These are phyloP conservation scores for Glycine latifolia DNA, from an alignment of 306 rosid species.

Conservation along the genomic window DNA sequence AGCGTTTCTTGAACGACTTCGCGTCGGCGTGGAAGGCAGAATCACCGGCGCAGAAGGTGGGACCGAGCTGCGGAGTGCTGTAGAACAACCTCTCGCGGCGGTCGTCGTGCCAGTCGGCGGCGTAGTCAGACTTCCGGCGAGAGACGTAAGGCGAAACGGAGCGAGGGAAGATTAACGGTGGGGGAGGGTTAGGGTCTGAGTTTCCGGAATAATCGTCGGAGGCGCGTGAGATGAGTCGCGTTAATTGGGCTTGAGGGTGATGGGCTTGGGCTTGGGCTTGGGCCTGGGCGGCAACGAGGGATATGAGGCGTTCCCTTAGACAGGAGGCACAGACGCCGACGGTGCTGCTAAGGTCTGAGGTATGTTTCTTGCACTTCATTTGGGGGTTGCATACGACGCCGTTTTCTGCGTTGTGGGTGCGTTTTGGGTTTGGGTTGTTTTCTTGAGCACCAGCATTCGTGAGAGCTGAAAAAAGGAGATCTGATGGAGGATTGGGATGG, in stretches of 20 bases:
- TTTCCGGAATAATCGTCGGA: slow-evolving; percentile 51
- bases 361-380: slow-evolving; percentile 92
- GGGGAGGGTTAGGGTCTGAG: slow-evolving; percentile 56
- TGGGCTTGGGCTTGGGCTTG: slow-evolving; percentile 50
- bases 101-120: slow-evolving; percentile 46
- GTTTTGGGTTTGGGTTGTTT: not conserved
- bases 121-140: slow-evolving; percentile 74
- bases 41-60: slow-evolving; percentile 44
- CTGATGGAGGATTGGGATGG: slow-evolving; percentile 49
- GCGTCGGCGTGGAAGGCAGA: slow-evolving; percentile 1
- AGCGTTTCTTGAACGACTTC: slow-evolving; percentile 58
- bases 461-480: slow-evolving; percentile 28
- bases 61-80: slow-evolving; percentile 90
- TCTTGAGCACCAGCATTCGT: slow-evolving; percentile 18
- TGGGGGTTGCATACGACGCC: slow-evolving; percentile 31
- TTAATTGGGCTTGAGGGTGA: slow-evolving; percentile 54
- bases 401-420: not conserved
- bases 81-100: slow-evolving; percentile 58
- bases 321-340: slow-evolving; percentile 93
- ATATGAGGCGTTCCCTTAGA: slow-evolving; percentile 75
- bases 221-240: slow-evolving; percentile 55
- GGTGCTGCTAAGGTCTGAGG: slow-evolving; percentile 64
- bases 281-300: slow-evolving; percentile 58
- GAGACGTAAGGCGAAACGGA: slow-evolving; percentile 90
- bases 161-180: slow-evolving; percentile 74